Conservation (phyloP, 2,329 filamentous ascomycete genomes). For the Colletotrichum higginsianum region DNA sequence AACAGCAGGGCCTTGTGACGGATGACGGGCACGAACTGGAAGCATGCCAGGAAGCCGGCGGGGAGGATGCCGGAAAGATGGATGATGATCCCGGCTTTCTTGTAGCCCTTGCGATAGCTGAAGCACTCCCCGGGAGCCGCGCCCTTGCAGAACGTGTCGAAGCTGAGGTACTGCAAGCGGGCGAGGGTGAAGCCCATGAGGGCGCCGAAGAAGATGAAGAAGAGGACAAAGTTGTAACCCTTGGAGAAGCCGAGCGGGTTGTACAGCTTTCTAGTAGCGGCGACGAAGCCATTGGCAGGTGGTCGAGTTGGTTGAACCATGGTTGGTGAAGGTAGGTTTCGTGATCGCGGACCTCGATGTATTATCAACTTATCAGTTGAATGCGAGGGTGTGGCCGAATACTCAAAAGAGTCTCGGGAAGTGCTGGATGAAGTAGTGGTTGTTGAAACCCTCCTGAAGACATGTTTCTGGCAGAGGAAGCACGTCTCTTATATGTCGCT, state of each 20-base stretch:
- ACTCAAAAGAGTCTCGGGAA: too few relatives aligned
- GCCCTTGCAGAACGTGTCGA: conserved; percentile 45
- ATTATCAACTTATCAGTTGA: too few relatives aligned
- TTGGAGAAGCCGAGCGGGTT: conserved; percentile 68
- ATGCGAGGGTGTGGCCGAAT: too few relatives aligned
- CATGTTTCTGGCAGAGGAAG: not conserved
- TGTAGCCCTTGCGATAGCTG: conserved; percentile 48
- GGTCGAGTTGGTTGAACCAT: conserved; percentile 35
- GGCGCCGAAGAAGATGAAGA: conserved; percentile 62
- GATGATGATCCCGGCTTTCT: conserved; percentile 59
- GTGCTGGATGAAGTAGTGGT: too few relatives aligned
- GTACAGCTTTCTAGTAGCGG: conserved; percentile 53
- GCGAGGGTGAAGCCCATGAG: conserved; percentile 64
- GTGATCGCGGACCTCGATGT: not conserved
- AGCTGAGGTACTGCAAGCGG: conserved; percentile 64
- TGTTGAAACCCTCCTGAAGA: too few relatives aligned
- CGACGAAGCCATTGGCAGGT: conserved; percentile 44
- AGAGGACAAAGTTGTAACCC: conserved; percentile 71
- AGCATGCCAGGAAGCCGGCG: conserved; percentile 58
- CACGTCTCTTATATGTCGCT: conserved; percentile 4
- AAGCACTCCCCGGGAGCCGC: conserved; percentile 56
- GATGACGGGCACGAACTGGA: conserved; percentile 65
- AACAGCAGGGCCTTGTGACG: conserved; percentile 64
- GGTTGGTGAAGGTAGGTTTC: not conserved
- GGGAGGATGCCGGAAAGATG: conserved; percentile 63